phyloP scores from a whole-genome alignment of 148 eudicot genomes.

The Silene latifolia region DNA sequence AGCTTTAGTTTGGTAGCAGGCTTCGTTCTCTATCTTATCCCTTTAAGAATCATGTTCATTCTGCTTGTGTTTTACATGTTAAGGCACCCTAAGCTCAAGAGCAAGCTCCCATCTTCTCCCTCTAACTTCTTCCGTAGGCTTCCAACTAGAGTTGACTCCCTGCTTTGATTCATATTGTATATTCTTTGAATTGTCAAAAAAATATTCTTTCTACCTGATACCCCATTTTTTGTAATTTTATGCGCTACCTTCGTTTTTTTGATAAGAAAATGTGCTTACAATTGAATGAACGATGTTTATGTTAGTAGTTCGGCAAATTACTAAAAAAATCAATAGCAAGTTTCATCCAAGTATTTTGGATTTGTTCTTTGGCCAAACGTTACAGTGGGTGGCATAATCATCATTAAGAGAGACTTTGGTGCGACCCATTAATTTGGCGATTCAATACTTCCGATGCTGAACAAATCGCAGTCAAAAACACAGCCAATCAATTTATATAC shows the following conservation, averaged over 20 bases:
- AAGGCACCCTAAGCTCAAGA: slow-evolving; percentile 31
- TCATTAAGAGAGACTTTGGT: not conserved
- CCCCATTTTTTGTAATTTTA: too few species aligned
- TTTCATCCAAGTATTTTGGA: too few species aligned
- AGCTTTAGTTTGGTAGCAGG: slow-evolving; percentile 21
- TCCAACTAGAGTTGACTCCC: slow-evolving; percentile 33
- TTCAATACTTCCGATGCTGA: not conserved
- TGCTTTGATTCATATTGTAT: slow-evolving; percentile 21
- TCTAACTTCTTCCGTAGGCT: slow-evolving; percentile 37
- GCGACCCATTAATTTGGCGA: too few species aligned
- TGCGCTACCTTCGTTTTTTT: too few species aligned
- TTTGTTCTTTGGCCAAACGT: too few species aligned
- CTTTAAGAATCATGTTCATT: slow-evolving; percentile 3
- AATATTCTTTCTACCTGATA: too few species aligned
- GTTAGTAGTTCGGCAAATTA: too few species aligned
- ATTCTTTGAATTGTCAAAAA: too few species aligned
- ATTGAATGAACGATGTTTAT: too few species aligned
- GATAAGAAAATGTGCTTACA: too few species aligned
- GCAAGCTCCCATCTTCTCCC: slow-evolving; percentile 27
- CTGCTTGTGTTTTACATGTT: slow-evolving; percentile 16
- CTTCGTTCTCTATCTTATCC: slow-evolving; percentile 21
- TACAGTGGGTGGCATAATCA: too few species aligned
- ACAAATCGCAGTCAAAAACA: not conserved
- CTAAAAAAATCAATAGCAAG: too few species aligned
- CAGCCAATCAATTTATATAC: not conserved